Base-by-base conservation (phyloP, 1,284 basidiomycete species). In the Psilocybe mexicana region DNA sequence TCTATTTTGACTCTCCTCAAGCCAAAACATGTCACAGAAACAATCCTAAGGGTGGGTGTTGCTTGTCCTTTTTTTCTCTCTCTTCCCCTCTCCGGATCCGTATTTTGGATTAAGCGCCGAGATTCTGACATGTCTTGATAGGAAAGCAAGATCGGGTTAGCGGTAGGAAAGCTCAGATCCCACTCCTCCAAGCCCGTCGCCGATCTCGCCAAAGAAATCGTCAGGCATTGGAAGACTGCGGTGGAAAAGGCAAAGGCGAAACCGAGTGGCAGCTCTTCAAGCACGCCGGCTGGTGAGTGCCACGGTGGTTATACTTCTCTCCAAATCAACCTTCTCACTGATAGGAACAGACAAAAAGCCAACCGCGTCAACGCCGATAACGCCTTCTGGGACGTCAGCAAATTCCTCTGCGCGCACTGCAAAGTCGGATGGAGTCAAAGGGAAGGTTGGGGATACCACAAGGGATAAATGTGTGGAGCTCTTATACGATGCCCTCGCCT, bases 141-240 rank as follows among this genome's bases (percentile, higher is more conserved):
- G 92, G 92, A 93, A 72, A 94, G 93, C 68, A 94, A 93, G 76
- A 93, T 92, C 3, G 96, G 96, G 59, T 79, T 97, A 10, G 92
- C 94, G 0, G 92, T 98, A 2, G 95, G 94, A 51, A 98, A 97
- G 76, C 79, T 98, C 26, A 85, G 96, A 46, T 81, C 83, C 30
- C 86, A 94, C 70, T 73, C 83, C 0, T 80, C 86, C 18, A 89
- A 90, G 66, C 81, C 85, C 23, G 85, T 98, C 2, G 74, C 92
- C 2, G 88, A 93, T 57, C 77, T 94, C 2, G 93, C 96, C 11
- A 98, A 98, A 72, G 94, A 95, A 65, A 81, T 98, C 36, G 96
- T 98, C 47, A 93, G 89, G 74, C 88, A 90, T 70, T 96, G 94
- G 94, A 94, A 95, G 75, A 84, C 79, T 46, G 88, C 86, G 55